Evolutionary conservation across 2,329 filamentous ascomycete genomes (phyloP).

Genomic region (Fusarium scirpi): DNA sequence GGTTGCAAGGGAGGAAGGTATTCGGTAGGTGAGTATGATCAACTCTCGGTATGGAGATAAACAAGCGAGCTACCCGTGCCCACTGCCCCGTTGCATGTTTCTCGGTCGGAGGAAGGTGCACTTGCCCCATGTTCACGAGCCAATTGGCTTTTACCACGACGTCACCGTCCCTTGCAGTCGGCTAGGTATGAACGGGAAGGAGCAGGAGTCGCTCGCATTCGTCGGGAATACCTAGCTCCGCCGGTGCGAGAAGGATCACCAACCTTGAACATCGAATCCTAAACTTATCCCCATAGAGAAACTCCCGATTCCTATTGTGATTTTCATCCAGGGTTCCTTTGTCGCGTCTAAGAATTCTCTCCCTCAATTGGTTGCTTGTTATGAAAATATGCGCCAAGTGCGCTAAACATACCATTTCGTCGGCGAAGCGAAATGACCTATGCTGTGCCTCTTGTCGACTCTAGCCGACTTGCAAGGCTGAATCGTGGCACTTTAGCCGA

Average conservation of each 20-base stretch:
- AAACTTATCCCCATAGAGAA: neutral
- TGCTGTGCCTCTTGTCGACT: neutral
- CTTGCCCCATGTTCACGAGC: neutral
- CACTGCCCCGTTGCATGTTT: no score
- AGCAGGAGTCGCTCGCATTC: neutral
- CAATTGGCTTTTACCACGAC: neutral
- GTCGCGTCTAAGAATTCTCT: rapidly evolving
- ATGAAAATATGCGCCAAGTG: neutral
- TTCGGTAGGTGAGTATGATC: neutral
- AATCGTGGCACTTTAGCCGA: neutral
- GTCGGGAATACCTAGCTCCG: neutral
- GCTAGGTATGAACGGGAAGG: neutral
- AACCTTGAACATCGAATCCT: neutral
- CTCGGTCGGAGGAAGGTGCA: no score
- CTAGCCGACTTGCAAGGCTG: neutral
- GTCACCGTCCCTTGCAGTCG: neutral
- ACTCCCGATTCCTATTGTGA: neutral
- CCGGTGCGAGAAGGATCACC: neutral
- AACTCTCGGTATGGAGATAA: no score
- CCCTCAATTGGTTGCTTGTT: neutral
- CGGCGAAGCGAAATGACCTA: no score
- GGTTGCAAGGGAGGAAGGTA: neutral
- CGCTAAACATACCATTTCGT: no score
- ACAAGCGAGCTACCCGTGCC: no score
- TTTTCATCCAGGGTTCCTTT: neutral